Percentiles rank a stretch among this genome's conserved stretches.
These are phyloP conservation scores for Penicillium riverlandense DNA, from an alignment of 495 filamentous ascomycete genomes.

Conservation along the genomic window DNA sequence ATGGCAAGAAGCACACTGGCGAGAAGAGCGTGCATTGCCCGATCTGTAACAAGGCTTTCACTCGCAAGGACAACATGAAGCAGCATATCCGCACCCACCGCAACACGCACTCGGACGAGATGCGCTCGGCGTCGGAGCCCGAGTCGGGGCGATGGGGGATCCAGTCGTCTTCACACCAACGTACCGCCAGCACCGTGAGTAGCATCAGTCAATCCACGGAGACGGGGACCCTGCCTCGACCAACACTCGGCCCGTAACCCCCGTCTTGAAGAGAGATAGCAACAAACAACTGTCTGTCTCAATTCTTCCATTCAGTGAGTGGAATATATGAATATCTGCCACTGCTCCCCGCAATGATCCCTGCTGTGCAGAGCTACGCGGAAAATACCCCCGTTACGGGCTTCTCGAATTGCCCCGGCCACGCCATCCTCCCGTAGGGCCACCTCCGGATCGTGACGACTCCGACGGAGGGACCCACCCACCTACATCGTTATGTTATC, in stretches of 20 bases:
- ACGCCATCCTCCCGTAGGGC: too few relatives aligned
- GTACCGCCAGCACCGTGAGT: constrained; percentile 1
- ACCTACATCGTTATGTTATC: too few relatives aligned
- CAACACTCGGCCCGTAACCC: not conserved
- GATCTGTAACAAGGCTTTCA: constrained; percentile 89
- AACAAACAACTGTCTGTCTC: not conserved
- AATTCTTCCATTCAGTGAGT: too few relatives aligned
- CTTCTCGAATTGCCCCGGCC: too few relatives aligned
- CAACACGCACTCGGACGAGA: constrained; percentile 28
- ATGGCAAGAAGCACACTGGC: constrained; percentile 93
- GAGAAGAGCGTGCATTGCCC: constrained; percentile 90
- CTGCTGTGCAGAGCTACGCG: too few relatives aligned
- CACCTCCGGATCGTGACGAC: too few relatives aligned
- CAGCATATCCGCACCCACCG: constrained; percentile 87
- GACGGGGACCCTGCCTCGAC: constrained; percentile 4
- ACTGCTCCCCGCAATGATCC: too few relatives aligned
- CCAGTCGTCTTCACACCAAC: constrained; percentile 14
- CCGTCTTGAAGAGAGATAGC: constrained; percentile 3
- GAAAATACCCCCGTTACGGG: too few relatives aligned
- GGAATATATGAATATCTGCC: too few relatives aligned
- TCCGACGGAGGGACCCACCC: too few relatives aligned
- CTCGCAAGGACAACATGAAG: constrained; percentile 97
- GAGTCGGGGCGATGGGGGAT: constrained; percentile 19
- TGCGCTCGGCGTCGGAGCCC: constrained; percentile 21
- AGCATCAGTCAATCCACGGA: constrained; percentile 14